phyloP scores from a whole-genome alignment of 176 grass and related monocot species.

The Aechmea fasciata region DNA sequence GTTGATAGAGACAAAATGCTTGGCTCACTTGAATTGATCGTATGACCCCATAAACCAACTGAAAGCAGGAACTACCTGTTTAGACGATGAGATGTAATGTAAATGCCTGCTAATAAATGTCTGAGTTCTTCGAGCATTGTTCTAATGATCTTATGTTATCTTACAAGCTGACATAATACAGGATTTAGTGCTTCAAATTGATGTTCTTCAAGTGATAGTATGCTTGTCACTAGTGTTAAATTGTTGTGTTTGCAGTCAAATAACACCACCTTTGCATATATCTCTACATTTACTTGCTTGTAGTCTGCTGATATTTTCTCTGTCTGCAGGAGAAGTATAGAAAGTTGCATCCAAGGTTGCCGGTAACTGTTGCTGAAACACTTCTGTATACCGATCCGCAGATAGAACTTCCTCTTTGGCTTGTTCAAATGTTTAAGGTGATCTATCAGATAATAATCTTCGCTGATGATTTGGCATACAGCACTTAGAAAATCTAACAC shows the following conservation, averaged over 20 bases:
- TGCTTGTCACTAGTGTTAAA: no score
- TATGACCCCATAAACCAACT: neutral
- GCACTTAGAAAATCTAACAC: constrained; percentile 7
- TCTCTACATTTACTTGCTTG: neutral
- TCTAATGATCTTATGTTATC: no score
- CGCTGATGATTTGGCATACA: neutral
- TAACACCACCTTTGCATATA: neutral
- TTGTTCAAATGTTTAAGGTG: constrained; percentile 98
- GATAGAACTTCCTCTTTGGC: constrained; percentile 93
- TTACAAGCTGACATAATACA: no score
- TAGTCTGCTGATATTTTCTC: neutral
- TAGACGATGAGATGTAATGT: no score
- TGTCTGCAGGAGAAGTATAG: constrained; percentile 75
- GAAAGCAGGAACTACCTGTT: neutral
- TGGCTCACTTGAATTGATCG: neutral
- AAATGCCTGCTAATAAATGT: no score
- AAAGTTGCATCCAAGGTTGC: constrained; percentile 71
- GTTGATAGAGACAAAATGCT: neutral
- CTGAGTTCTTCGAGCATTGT: no score
- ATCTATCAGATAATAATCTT: constrained; percentile 7
- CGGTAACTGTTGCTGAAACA: constrained; percentile 73
- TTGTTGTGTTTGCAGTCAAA: no score
- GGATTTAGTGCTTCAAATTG: no score
- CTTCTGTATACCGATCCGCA: constrained; percentile 83
- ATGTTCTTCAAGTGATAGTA: no score